phyloP scores from a whole-genome alignment of 2,329 filamentous ascomycete genomes.

The Colletotrichum falcatum region DNA sequence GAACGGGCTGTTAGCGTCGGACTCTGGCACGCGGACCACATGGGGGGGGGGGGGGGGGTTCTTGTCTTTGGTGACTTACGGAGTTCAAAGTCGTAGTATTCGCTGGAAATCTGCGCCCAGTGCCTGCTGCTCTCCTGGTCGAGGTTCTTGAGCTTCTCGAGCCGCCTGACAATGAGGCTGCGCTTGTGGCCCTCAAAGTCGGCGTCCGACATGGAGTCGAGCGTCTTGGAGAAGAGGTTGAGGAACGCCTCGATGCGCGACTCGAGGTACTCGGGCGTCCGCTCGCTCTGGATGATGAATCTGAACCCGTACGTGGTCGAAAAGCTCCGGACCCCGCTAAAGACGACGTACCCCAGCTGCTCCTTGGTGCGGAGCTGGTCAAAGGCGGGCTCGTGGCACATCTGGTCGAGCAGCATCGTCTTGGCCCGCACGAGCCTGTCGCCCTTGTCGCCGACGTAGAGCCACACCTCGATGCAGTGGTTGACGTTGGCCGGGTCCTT shows the following conservation, averaged over 20 bases:
- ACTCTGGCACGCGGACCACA: no score
- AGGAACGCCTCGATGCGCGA: conserved; percentile 90
- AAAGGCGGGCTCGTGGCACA: conserved; percentile 93
- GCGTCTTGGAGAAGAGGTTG: conserved; percentile 69
- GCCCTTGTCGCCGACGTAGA: conserved; percentile 76
- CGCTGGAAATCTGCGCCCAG: conserved; percentile 86
- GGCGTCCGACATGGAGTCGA: conserved; percentile 81
- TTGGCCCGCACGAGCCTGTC: conserved; percentile 80
- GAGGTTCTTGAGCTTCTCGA: conserved; percentile 94
- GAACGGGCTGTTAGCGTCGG: conserved; percentile 40
- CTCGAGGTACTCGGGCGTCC: conserved; percentile 85
- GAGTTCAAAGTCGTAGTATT: conserved; percentile 90
- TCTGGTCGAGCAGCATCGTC: conserved; percentile 85
- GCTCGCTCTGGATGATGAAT: conserved; percentile 94
- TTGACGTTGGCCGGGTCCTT: conserved; percentile 92
- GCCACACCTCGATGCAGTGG: conserved; percentile 83
- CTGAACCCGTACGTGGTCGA: conserved; percentile 87
- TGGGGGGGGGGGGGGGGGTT: no score
- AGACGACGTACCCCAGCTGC: conserved; percentile 96
- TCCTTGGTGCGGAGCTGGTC: conserved; percentile 97
- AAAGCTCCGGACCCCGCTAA: conserved; percentile 79
- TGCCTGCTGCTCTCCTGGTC: conserved; percentile 84
- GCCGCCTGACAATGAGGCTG: conserved; percentile 85
- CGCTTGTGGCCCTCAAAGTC: conserved; percentile 94
- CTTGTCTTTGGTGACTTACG: conserved; percentile 70